These are phyloP conservation scores for Aspergillus sp. DNA, from an alignment of 2,329 filamentous ascomycete genomes.

Conservation along the genomic window DNA sequence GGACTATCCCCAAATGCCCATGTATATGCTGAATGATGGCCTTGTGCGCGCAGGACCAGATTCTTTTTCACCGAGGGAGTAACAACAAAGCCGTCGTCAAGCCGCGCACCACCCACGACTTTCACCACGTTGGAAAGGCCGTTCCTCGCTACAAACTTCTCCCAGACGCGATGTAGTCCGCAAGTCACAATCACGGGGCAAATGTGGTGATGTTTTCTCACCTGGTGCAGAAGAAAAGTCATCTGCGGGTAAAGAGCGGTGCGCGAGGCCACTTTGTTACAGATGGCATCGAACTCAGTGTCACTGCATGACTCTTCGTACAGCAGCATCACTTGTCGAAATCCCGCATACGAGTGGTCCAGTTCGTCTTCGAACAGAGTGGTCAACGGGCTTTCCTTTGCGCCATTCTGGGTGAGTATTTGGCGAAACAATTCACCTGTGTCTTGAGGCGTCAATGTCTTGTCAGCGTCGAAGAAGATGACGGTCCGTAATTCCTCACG, in stretches of 20 bases:
- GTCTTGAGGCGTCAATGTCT: conserved; percentile 49
- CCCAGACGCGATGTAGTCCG: conserved; percentile 56
- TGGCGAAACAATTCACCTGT: conserved; percentile 18
- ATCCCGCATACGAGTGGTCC: conserved; percentile 55
- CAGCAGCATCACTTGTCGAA: conserved; percentile 54
- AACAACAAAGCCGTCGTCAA: conserved; percentile 52
- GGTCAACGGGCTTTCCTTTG: conserved; percentile 35
- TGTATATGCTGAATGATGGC: conserved; percentile 40
- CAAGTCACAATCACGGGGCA: conserved; percentile 55
- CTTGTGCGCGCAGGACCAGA: conserved; percentile 46
- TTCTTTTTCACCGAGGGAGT: conserved; percentile 51
- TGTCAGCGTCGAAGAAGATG: conserved; percentile 60
- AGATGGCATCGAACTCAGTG: conserved; percentile 46
- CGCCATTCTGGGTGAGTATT: conserved; percentile 1
- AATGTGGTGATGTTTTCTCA: conserved; percentile 37
- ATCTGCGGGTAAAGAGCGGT: conserved; percentile 53
- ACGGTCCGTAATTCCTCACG: conserved; percentile 40
- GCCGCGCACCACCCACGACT: conserved; percentile 55
- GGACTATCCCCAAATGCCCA: conserved; percentile 62
- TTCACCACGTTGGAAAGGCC: conserved; percentile 45
- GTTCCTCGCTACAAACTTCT: conserved; percentile 49
- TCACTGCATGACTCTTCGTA: conserved; percentile 49
- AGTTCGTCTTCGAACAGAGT: conserved; percentile 48
- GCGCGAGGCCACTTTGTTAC: conserved; percentile 43
- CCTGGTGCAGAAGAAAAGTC: conserved; percentile 40